Evolutionary conservation across 176 grass and related monocot genomes (phyloP).

Genomic region (Bonia amplexicaulis): DNA sequence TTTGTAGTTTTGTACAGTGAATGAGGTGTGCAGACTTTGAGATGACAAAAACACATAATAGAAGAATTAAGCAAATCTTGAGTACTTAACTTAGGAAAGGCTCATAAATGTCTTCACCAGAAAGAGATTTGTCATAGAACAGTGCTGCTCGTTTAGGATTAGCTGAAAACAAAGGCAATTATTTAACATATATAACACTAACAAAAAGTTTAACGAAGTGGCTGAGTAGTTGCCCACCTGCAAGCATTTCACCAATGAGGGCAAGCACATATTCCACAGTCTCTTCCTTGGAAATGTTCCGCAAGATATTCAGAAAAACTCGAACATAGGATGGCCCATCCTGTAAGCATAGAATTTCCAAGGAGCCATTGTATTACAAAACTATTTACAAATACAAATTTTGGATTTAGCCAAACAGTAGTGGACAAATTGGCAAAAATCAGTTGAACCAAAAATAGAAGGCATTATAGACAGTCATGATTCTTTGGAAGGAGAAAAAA

Average conservation of each 20-base stretch:
- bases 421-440: background rate
- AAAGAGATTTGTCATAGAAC: constrained; percentile 77
- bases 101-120: constrained; percentile 81
- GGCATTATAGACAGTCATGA: background rate
- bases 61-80: constrained; percentile 15
- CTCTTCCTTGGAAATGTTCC: constrained; percentile 84
- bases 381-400: background rate
- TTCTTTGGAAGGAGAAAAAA: background rate
- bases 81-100: constrained; percentile 85
- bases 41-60: constrained; percentile 8
- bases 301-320: constrained; percentile 78
- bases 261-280: constrained; percentile 94
- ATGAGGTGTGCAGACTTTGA: background rate
- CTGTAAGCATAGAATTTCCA: constrained; percentile 40
- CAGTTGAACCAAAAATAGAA: constrained; percentile 1
- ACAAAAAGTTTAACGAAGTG: background rate
- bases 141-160: constrained; percentile 70
- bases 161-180: constrained; percentile 49
- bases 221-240: constrained; percentile 46
- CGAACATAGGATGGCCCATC: constrained; percentile 74
- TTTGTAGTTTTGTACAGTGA: background rate
- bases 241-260: constrained; percentile 91
- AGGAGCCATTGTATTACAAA: background rate
- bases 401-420: background rate
- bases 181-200: constrained; percentile 30